Evolutionary conservation across 257 asterid genomes (phyloP), one percentile per base, ranked within the genome.

Genomic region (Cruciata laevipes): DNA sequence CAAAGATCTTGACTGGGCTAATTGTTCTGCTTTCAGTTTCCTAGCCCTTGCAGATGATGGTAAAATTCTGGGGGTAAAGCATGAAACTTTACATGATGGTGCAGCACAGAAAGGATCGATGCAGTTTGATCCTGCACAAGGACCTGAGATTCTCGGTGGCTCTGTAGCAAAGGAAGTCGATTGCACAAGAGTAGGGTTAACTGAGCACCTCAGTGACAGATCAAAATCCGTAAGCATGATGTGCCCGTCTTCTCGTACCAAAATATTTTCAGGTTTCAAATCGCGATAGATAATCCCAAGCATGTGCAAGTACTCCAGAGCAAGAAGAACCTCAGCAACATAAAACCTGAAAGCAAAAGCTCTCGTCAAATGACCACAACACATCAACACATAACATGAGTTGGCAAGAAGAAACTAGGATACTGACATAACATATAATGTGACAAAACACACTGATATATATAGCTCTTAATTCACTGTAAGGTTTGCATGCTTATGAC

Each of bases 241-340:
- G 71, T 91, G 98, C 32, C 98, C 98, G 49, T 89, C 96, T 78
- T 85, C 98, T 13, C 98, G 87, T 44, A 91, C 98, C 67, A 91
- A 78, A 71, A 91, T 83, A 78, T 91, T 91, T 74, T 91, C 98
- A 0, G 96, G 98, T 74, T 91, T 91, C 61, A 91, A 73, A 74
- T 91, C 98, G 61, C 96, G 89, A 77, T 91, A 91, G n/a, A 91
- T 89, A 59, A 91, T 85, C 2, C 98, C 98, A 5, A 91, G 95
- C 98, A 91, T 91, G 85, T 91, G 98, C 72, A 91, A 32, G 77
- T 91, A 91, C 73, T 91, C 96, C 21, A 91, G 83, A 63, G 96
- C 96, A 52, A 91, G 91, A 69, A 91, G 98, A 63, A 91, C 95
- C 82, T 91, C 98, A 33, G 98, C 98, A 33, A 89, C 95, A 65